Evolutionary conservation across 1,139 yeast species (phyloP).

Genomic region (Yamadazyma epiphylla): DNA sequence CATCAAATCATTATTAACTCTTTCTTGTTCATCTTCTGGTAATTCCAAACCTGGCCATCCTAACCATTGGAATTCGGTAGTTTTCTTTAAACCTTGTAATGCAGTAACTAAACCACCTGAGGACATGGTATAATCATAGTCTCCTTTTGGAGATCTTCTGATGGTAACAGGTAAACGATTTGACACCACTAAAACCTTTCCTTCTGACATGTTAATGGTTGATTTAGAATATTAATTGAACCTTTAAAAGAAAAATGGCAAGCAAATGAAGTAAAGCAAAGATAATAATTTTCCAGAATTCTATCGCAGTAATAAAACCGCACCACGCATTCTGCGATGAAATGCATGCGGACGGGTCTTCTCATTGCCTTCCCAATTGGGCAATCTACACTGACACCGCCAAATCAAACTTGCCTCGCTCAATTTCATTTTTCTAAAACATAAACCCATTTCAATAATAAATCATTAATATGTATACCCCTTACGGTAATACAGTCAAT

Average conservation of each 20-base stretch:
- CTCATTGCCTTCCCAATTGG: slow-evolving; percentile 1
- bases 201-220: slow-evolving; percentile 32
- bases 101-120: slow-evolving; percentile 98
- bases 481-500: slow-evolving; percentile 29
- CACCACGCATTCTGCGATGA: too few species aligned
- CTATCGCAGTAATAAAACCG: too few species aligned
- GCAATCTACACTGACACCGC: slow-evolving; percentile 6
- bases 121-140: slow-evolving; percentile 78
- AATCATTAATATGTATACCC: slow-evolving; percentile 56
- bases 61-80: slow-evolving; percentile 90
- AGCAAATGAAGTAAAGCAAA: too few species aligned
- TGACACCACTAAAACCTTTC: slow-evolving; percentile 87
- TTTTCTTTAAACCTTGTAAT: slow-evolving; percentile 81
- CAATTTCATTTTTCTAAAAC: too few species aligned
- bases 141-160: slow-evolving; percentile 55
- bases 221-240: too few species aligned
- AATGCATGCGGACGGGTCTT: too few species aligned
- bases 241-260: too few species aligned
- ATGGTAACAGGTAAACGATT: slow-evolving; percentile 95
- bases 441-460: too few species aligned
- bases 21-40: slow-evolving; percentile 68
- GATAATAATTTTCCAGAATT: too few species aligned
- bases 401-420: too few species aligned
- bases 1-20: slow-evolving; percentile 66
- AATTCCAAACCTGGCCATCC: slow-evolving; percentile 97